Percentiles rank a stretch among this genome's conserved stretches.
These are phyloP conservation scores for Potentilla sterilis DNA, from an alignment of 306 rosid genomes.

Conservation along the genomic window DNA sequence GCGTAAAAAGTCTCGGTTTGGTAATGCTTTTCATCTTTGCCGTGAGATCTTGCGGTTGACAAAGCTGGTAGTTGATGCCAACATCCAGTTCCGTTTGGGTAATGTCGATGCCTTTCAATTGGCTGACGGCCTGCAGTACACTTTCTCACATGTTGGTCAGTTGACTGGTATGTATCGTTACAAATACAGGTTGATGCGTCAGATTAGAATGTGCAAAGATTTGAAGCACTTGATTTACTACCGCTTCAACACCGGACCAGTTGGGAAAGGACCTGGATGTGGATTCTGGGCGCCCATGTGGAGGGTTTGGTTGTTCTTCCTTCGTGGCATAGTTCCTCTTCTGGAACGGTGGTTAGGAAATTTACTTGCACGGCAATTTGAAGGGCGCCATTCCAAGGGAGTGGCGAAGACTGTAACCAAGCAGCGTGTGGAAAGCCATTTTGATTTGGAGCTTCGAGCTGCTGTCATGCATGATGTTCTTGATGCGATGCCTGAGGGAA, in stretches of 20 bases:
- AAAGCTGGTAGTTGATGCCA: constrained; percentile 98
- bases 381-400: constrained; percentile 98
- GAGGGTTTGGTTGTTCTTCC: constrained; percentile 99
- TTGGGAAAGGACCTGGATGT: constrained; percentile 98
- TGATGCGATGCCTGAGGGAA: constrained; percentile 99
- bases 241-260: constrained; percentile 99
- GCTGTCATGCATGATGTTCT: constrained; percentile 99
- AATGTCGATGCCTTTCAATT: constrained; percentile 97
- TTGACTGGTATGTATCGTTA: constrained; percentile 98
- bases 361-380: constrained; percentile 95
- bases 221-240: constrained; percentile 94
- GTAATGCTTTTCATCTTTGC: constrained; percentile 98
- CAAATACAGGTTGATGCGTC: constrained; percentile 97
- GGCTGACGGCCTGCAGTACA: constrained; percentile 97
- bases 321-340: constrained; percentile 97
- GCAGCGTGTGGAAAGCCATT: constrained; percentile 99
- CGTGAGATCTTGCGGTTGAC: constrained; percentile 97
- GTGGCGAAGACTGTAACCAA: constrained; percentile 98
- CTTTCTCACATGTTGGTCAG: constrained; percentile 98
- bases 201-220: constrained; percentile 98
- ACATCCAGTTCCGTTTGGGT: constrained; percentile 95
- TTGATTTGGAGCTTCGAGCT: constrained; percentile 97
- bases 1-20: constrained; percentile 94
- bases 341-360: constrained; percentile 96
- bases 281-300: constrained; percentile 99